Percentiles rank a stretch among this genome's conserved stretches.
These are phyloP conservation scores for Penstemon eatonii DNA, from an alignment of 257 asterid genomes.

Conservation along the genomic window DNA sequence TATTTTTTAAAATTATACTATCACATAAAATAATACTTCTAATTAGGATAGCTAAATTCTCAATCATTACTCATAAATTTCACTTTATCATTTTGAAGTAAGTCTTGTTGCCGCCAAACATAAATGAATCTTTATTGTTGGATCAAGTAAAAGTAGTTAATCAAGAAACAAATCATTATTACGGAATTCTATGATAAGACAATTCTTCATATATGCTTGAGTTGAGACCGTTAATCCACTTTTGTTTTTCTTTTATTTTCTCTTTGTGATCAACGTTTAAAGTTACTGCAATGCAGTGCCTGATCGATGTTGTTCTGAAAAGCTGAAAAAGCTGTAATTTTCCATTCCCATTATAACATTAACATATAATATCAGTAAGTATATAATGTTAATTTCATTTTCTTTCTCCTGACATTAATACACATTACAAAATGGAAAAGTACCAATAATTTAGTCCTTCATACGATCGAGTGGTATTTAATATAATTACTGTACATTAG, in stretches of 20 bases:
- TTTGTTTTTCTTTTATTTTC: slow-evolving; percentile 28
- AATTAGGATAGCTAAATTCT: no score
- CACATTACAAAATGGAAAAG: slow-evolving; percentile 9
- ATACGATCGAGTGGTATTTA: background rate
- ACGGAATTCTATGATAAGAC: slow-evolving; percentile 54
- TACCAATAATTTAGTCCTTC: slow-evolving; percentile 9
- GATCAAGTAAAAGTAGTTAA: slow-evolving; percentile 34
- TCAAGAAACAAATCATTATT: slow-evolving; percentile 38
- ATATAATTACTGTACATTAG: slow-evolving; percentile 6
- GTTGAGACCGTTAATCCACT: slow-evolving; percentile 1
- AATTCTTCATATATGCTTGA: slow-evolving; percentile 21
- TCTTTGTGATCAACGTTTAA: slow-evolving; percentile 39
- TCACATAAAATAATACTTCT: no score
- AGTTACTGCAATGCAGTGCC: slow-evolving; percentile 34
- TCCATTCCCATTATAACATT: background rate
- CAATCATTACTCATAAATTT: no score
- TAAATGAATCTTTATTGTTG: slow-evolving; percentile 18
- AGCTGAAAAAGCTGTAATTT: slow-evolving; percentile 43
- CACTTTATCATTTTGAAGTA: no score
- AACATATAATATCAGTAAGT: no score
- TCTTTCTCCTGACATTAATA: slow-evolving; percentile 21
- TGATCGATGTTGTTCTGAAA: slow-evolving; percentile 37
- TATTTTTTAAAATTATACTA: no score
- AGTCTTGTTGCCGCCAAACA: no score
- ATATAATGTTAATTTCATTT: background rate